These are phyloP conservation scores for Lachancea cidri DNA, from an alignment of 805 yeast species.

Conservation along the genomic window DNA sequence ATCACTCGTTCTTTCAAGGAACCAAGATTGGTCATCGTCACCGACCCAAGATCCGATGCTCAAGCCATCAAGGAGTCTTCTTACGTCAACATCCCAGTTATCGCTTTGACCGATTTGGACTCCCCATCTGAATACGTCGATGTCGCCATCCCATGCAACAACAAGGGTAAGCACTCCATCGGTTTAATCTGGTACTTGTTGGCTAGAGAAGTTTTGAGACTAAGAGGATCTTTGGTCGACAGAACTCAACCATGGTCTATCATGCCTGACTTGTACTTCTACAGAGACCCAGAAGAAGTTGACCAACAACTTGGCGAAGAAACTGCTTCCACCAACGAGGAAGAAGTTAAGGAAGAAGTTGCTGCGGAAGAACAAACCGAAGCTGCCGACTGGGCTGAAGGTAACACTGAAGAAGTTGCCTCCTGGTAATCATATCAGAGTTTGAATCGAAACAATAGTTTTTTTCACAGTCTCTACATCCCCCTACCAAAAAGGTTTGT, in stretches of 20 bases:
- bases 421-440: conserved; percentile 9
- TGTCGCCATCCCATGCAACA: conserved; percentile 99
- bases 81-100: conserved; percentile 99
- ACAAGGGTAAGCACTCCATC: conserved; percentile 99
- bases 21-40: conserved; percentile 98
- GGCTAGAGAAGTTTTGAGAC: conserved; percentile 98
- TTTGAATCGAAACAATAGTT: neutral
- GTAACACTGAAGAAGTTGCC: conserved; percentile 31
- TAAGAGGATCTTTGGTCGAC: conserved; percentile 95
- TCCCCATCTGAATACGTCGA: conserved; percentile 99
- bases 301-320: conserved; percentile 69
- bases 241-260: conserved; percentile 97
- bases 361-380: conserved; percentile 62
- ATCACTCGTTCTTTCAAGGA: conserved; percentile 99
- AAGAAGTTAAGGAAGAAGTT: conserved; percentile 57
- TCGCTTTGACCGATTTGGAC: conserved; percentile 97
- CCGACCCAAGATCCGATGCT: conserved; percentile 99
- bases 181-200: conserved; percentile 99
- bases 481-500: conserved; percentile 9
- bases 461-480: conserved; percentile 7
- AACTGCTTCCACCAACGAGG: conserved; percentile 65
- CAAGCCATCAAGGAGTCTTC: conserved; percentile 99
- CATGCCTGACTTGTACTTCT: conserved; percentile 99
- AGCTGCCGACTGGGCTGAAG: conserved; percentile 60
- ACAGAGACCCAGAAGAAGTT: conserved; percentile 99